A percentile compares a stretch with the other conserved stretches of the same genome.
Conservation (phyloP, 2,329 filamentous ascomycete species). For the Orbilia blumenaviensis region DNA sequence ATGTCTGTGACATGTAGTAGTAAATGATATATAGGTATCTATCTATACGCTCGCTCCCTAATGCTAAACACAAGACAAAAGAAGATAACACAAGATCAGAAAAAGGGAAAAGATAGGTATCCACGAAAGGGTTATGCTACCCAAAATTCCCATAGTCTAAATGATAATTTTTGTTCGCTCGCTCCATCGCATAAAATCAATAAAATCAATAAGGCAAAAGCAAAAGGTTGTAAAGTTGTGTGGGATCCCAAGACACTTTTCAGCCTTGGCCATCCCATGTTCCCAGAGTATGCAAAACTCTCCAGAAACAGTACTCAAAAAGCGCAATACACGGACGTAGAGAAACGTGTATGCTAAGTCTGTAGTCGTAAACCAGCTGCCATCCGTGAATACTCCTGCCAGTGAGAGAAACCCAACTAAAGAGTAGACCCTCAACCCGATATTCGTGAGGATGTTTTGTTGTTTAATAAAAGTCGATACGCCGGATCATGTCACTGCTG, state of each 20-base stretch:
- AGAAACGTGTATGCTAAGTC: not conserved
- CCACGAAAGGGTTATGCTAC: not conserved
- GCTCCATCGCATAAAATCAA: constrained; percentile 30
- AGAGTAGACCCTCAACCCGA: not conserved
- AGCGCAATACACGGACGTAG: not conserved
- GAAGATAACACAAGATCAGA: not conserved
- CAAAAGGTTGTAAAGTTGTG: not conserved
- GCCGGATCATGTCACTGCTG: constrained; percentile 1
- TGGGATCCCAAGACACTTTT: too few species aligned
- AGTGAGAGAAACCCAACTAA: not conserved
- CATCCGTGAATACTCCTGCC: not conserved
- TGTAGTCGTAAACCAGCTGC: constrained; percentile 28
- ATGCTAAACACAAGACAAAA: not conserved
- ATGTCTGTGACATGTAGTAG: too few species aligned
- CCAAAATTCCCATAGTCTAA: not conserved
- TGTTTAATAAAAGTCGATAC: constrained; percentile 41
- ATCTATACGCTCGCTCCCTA: not conserved
- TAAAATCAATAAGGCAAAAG: not conserved
- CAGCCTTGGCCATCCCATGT: not conserved
- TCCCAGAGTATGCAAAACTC: not conserved
- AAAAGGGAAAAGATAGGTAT: not conserved
- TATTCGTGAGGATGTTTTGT: not conserved
- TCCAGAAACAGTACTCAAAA: not conserved
- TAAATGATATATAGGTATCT: constrained; percentile 10
- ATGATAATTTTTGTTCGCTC: constrained; percentile 17